Base-by-base conservation (phyloP, 2,329 filamentous ascomycete genomes). In the Scorias spongiosa region DNA sequence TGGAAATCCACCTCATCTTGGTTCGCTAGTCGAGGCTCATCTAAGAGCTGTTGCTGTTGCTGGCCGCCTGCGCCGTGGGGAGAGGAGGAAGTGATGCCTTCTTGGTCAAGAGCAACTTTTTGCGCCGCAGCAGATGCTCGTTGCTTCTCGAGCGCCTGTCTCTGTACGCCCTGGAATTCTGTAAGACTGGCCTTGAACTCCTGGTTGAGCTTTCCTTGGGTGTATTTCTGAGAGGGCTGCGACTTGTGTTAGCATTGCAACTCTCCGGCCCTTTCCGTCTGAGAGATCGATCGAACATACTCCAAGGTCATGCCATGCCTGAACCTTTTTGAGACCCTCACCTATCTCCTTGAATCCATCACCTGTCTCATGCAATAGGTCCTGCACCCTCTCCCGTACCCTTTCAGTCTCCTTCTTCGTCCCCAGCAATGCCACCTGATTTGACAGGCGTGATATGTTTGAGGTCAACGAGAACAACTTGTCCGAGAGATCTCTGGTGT, bases 1-100 rank as follows among this genome's bases (percentile, higher is more conserved):
- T 98, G 91, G 67, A 95, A 98, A 60, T 98, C 89, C 38, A 98
- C 91, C 59, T 98, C 93, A 54, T 86, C 81, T 62, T 98, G 91
- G 26, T 85, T 76, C 1, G 88, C 91, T 8, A 96, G 72, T 44
- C 85, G 84, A 10, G 83, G 70, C 53, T 88, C 76, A 53, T 91
- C 80, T 49, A 69, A 63, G 51, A 69, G 62, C 55, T 89, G 64
- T 39, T 60, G 54, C 42, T 61, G 57, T 43, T 61, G 76, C 52
- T 65, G 62, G 49, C 77, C 74, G 40, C 72, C 70, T 48, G 57
- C 55, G 44, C 54, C 44, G 63, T 65, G 51, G 56, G 64, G 47
- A 59, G 66, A 38, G 66, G 63, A 43, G 48, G 59, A 28, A 49
- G 45, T 58, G 48, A 47, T 57, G 43, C 57, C 63, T 12, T 63